phyloP scores from a whole-genome alignment of 2,329 filamentous ascomycete genomes.

The Sclerotinia nivalis region DNA sequence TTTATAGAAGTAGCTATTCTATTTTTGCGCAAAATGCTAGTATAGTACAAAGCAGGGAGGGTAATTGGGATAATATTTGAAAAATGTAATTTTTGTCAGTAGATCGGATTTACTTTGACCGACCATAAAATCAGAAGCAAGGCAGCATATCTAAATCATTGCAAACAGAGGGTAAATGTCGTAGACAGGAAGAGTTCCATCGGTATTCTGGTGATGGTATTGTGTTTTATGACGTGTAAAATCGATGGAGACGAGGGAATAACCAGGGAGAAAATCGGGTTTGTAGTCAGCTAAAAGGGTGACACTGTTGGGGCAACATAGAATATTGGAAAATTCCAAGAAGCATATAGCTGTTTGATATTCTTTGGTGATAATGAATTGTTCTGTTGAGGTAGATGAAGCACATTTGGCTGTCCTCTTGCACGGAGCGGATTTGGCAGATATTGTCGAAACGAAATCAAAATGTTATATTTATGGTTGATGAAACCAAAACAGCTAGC shows the following conservation, averaged over 20 bases:
- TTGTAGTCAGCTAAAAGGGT: neutral
- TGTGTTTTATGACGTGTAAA: neutral
- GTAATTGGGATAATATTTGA: no score
- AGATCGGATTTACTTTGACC: no score
- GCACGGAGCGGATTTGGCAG: no score
- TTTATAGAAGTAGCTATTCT: no score
- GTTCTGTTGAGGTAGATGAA: neutral
- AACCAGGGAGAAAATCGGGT: neutral
- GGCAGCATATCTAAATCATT: neutral
- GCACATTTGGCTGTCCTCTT: fast-evolving
- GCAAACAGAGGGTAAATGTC: neutral
- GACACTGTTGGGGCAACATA: neutral
- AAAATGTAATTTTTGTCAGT: no score
- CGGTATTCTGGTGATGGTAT: neutral
- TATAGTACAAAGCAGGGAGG: no score
- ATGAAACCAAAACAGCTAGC: neutral
- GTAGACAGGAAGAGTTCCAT: neutral
- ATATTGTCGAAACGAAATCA: neutral
- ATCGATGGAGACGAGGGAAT: neutral
- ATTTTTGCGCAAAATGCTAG: no score
- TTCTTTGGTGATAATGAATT: no score
- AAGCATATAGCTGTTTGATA: neutral
- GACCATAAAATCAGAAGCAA: no score
- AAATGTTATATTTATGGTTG: neutral
- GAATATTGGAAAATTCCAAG: neutral